These are phyloP conservation scores for Fusarium ramigenum DNA, from an alignment of 2,329 filamentous ascomycete species.

Conservation along the genomic window DNA sequence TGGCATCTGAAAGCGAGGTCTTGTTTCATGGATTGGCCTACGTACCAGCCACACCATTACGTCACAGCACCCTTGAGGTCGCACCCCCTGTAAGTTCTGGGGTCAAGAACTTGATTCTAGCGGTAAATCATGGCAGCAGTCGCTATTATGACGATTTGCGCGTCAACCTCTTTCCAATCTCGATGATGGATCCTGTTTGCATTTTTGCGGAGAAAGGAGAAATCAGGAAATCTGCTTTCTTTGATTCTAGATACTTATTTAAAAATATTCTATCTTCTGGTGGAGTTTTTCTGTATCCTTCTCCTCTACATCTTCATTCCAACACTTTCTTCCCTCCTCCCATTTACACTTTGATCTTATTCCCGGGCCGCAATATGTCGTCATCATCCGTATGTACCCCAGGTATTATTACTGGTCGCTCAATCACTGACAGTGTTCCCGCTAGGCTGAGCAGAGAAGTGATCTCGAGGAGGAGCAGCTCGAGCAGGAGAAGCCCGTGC, in stretches of 20 bases:
- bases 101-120: conserved; percentile 17
- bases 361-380: conserved; percentile 18
- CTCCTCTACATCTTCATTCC: conserved; percentile 18
- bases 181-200: conserved; percentile 17
- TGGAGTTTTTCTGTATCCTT: conserved; percentile 23
- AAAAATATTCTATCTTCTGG: conserved; percentile 8
- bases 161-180: conserved; percentile 25
- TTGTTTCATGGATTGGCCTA: neutral
- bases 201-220: neutral
- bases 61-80: neutral
- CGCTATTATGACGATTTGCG: conserved; percentile 30
- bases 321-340: neutral
- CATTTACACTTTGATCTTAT: neutral
- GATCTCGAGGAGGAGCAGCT: conserved; percentile 30
- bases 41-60: conserved; percentile 4
- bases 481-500: conserved; percentile 28
- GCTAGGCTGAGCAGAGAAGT: conserved; percentile 22
- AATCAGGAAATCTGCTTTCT: conserved; percentile 7
- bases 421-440: neutral
- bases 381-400: conserved; percentile 22
- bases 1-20: neutral
- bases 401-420: neutral
- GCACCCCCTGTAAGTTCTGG: neutral
- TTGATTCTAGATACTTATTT: conserved; percentile 9
- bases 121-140: conserved; percentile 20